phyloP scores from a whole-genome alignment of 2,329 filamentous ascomycete species.

The Leptosphaerulina australis region DNA sequence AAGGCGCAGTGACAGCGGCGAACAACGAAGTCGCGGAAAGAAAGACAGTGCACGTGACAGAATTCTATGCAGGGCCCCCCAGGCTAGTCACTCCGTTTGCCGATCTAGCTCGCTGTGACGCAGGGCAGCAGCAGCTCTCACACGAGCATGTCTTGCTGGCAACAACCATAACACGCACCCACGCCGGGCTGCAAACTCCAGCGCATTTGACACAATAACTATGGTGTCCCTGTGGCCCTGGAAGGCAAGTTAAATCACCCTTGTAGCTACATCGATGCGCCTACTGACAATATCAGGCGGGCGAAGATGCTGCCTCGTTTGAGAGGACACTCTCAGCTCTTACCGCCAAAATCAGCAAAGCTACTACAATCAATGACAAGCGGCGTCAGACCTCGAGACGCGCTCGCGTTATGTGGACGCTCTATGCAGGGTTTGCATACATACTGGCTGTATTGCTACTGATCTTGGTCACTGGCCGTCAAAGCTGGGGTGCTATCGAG shows the following conservation, averaged over 20 bases:
- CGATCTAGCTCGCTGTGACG: constrained; percentile 27
- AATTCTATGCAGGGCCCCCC: constrained; percentile 6
- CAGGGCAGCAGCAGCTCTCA: constrained; percentile 18
- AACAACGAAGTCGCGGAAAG: constrained; percentile 17
- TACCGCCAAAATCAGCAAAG: constrained; percentile 78
- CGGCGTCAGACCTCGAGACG: constrained; percentile 75
- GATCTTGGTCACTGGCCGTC: constrained; percentile 81
- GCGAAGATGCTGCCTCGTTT: constrained; percentile 86
- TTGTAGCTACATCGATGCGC: too few species aligned
- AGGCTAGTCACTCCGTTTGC: not conserved
- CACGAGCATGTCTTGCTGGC: constrained; percentile 37
- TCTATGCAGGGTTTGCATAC: constrained; percentile 91
- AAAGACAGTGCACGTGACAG: constrained; percentile 8
- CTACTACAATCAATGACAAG: constrained; percentile 74
- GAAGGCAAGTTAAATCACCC: constrained; percentile 19
- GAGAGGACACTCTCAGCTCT: constrained; percentile 87
- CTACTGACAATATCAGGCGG: constrained; percentile 60
- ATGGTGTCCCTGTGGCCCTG: constrained; percentile 89
- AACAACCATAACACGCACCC: constrained; percentile 34
- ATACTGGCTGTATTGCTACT: constrained; percentile 84
- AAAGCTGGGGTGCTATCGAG: constrained; percentile 76
- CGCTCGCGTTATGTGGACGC: constrained; percentile 82
- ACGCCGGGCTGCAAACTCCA: constrained; percentile 34
- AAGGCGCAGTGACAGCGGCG: constrained; percentile 2
- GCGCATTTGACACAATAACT: constrained; percentile 28